These are phyloP conservation scores for Endoconidiophora polonica DNA, from an alignment of 2,329 filamentous ascomycete species.

Conservation along the genomic window DNA sequence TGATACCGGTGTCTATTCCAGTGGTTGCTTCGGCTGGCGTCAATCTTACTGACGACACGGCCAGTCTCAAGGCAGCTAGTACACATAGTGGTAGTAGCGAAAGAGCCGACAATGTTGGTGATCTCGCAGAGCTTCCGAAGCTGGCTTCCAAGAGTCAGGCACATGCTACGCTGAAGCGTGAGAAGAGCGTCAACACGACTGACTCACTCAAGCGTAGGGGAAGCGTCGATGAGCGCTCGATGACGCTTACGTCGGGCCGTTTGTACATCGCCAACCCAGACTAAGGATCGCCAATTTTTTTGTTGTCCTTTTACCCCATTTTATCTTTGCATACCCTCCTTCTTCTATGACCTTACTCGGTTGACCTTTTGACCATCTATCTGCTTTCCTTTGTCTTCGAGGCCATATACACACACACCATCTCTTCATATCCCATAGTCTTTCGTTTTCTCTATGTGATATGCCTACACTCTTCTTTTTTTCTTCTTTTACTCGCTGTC, in stretches of 20 bases:
- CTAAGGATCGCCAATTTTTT: conserved; percentile 20
- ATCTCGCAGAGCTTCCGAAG: conserved; percentile 32
- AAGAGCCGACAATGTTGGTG: conserved; percentile 42
- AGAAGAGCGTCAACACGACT: conserved; percentile 48
- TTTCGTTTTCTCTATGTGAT: conserved; percentile 1
- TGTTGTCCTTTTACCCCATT: background rate
- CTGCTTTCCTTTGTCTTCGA: background rate
- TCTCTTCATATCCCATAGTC: background rate
- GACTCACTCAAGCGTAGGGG: conserved; percentile 62
- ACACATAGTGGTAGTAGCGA: conserved; percentile 42
- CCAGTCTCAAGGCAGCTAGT: conserved; percentile 33
- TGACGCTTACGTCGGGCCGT: conserved; percentile 55
- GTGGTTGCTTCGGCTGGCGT: conserved; percentile 11
- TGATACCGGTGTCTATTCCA: background rate
- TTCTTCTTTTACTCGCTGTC: conserved; percentile 1
- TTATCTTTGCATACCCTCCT: background rate
- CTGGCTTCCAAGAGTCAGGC: conserved; percentile 42
- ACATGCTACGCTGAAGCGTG: conserved; percentile 40
- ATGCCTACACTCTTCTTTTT: background rate
- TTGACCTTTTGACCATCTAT: background rate
- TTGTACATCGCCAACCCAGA: conserved; percentile 81
- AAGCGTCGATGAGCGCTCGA: conserved; percentile 69
- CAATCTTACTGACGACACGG: conserved; percentile 23
- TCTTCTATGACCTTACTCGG: background rate
- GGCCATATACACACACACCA: background rate